Evolutionary conservation across 2,329 filamentous ascomycete species (phyloP), one percentile per base, ranked within the genome.

Genomic region (Clarireedia hainanense): DNA sequence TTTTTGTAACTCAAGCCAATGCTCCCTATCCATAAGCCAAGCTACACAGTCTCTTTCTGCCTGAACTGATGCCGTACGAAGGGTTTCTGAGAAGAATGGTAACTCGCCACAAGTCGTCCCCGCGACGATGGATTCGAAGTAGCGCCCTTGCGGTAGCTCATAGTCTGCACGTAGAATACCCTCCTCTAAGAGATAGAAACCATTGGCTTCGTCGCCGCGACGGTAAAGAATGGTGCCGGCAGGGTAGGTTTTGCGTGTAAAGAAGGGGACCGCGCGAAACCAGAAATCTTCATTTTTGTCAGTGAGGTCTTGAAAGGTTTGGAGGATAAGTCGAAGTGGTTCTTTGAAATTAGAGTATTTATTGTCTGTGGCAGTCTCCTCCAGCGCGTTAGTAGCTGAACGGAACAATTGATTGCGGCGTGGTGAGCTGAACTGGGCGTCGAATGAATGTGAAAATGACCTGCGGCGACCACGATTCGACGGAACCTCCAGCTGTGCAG

Each of bases 41-140:
- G 86, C 83, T 0, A 94, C 83, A 59, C 86, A 88, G 63, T 92
- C 85, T 53, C 85, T 80, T 69, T 97, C 91, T 1, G 89, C 89
- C 45, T 85, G 78, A 10, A 95, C 91, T 0, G 88, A 96, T 1
- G 91, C 91, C 4, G 91, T 97, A 17, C 94, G 81, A 52, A 82
- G 78, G 1, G 92, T 97, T 66, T 95, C 89, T 2, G 86, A 90
- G 73, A 99, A 99, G 74, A 99, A 99, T 0, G 94, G 94, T 52
- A 99, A 73, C 73, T 99, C 94, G 37, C 94, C 94, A 64, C 92
- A 97, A 0, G 94, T 96, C 1, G 94, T 94, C 15, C 94, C 94
- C 0, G 91, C 89, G 1, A 96, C 86, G 54, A 97, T 96, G 66
- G 89, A 89, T 71, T 99, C 94, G 59, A 88, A 89, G 63, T 95